Evolutionary conservation across 2,329 filamentous ascomycete species (phyloP).

Genomic region (Penicillium digitatum): DNA sequence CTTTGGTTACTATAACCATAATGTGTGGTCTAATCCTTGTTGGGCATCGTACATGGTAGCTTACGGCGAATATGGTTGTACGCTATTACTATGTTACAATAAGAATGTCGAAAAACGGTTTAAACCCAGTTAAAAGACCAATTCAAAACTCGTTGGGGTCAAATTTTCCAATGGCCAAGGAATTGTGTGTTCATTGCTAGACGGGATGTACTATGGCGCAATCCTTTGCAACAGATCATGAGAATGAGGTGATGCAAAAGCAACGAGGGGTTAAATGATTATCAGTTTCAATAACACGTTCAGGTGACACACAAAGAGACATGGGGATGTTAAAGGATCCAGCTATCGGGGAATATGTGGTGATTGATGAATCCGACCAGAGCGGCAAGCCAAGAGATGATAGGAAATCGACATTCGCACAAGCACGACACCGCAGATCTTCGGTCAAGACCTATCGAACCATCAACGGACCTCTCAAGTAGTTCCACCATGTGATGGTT

Average conservation of each 20-base stretch:
- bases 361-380: neutral
- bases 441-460: too few relatives aligned
- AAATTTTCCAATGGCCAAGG: neutral
- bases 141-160: neutral
- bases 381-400: neutral
- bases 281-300: neutral
- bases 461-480: neutral
- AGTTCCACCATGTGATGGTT: fast-evolving
- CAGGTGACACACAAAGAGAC: neutral
- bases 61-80: neutral
- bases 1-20: neutral
- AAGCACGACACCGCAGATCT: neutral
- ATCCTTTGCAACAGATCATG: constrained; percentile 1
- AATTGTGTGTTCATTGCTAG: neutral
- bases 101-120: neutral
- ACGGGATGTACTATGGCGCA: constrained; percentile 1
- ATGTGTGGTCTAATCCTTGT: neutral
- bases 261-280: neutral
- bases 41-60: neutral
- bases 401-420: neutral
- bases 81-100: neutral
- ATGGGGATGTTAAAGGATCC: neutral
- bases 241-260: constrained; percentile 2
- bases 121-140: neutral
- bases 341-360: neutral